Evolutionary conservation across 257 asterid genomes (phyloP), one percentile per base, ranked within the genome.

Genomic region (Dorcoceras hygrometricum): DNA sequence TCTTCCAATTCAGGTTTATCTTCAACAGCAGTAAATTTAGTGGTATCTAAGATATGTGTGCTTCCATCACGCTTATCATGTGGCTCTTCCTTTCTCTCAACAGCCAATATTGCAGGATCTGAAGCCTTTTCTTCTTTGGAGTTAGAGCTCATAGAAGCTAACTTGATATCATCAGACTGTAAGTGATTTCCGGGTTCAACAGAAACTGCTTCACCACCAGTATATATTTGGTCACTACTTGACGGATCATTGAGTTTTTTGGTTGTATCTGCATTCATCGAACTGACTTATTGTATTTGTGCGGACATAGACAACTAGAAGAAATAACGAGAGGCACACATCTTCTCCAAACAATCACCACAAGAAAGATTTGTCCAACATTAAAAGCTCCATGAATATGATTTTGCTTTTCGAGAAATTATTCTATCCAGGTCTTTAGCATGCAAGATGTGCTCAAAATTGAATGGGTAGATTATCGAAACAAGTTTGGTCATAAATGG

Each of bases 211-310:
- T 74, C 70, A 18, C 59, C 50, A 8, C 55, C 65, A 10, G 73
- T 23, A 71, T 53, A 31, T 0, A 56, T 66, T 68, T 76, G 69
- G 19, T 69, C 76, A 28, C 72, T 50, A 27, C 6, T 65, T 23
- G 50, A 70, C 8, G 75, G 67, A 58, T 71, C 79, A 77, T 69
- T 39, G 23, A 64, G 57, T 65, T 71, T 73, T 57, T 72, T 73
- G 43, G 57, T 64, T 66, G 2, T 61, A 62, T 71, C 91, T 86
- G 86, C 75, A 65, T 46, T 58, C 25, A 64, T 24, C 12, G 55
- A 69, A 65, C 39, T 19, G 71, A 57, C 50, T 57, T 63, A 31
- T 25, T 32, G 62, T n/a, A 43, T 4, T 12, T 1, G 51, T 4
- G 51, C 5, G n/a, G 51, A 36, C 51, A 43, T 4, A 43, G n/a